Percentiles rank a stretch among this genome's conserved stretches.
Conservation (phyloP, 2,329 filamentous ascomycete genomes). For the Chaetomiaceae sp. region DNA sequence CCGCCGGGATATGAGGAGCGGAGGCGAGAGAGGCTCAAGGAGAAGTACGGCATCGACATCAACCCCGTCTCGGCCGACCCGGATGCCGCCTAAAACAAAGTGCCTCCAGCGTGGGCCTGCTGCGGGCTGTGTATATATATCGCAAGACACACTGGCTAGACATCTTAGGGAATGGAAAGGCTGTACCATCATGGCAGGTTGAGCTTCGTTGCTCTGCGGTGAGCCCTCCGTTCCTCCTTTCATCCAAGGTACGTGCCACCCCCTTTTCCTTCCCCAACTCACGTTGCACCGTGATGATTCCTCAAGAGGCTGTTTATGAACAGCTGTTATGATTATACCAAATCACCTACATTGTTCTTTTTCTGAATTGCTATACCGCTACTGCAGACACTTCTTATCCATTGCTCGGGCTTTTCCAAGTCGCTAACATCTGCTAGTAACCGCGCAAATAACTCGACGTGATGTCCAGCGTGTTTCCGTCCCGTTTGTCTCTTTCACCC, state of each 20-base stretch:
- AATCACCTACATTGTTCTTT: slow-evolving; percentile 28
- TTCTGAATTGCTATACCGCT: slow-evolving; percentile 16
- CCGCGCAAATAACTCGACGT: no score
- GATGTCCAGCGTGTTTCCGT: no score
- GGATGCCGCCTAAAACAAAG: slow-evolving; percentile 22
- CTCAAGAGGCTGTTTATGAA: slow-evolving; percentile 27
- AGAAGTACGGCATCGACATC: slow-evolving; percentile 84
- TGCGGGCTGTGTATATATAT: slow-evolving; percentile 24
- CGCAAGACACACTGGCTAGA: slow-evolving; percentile 14
- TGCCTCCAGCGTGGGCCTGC: neutral
- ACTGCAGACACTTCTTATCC: no score
- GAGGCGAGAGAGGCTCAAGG: slow-evolving; percentile 73
- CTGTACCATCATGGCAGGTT: slow-evolving; percentile 11
- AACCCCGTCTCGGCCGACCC: slow-evolving; percentile 55
- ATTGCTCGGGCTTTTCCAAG: neutral
- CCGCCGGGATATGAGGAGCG: slow-evolving; percentile 80
- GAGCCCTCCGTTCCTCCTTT: neutral
- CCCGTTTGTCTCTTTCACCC: neutral
- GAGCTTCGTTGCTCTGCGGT: neutral
- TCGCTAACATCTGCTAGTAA: neutral
- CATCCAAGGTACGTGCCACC: neutral
- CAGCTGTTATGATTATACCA: slow-evolving; percentile 23
- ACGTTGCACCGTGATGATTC: slow-evolving; percentile 18
- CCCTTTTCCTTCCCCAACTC: neutral
- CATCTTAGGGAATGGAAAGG: slow-evolving; percentile 19